Evolutionary conservation across 2,329 filamentous ascomycete species (phyloP), one percentile per base, ranked within the genome.

Genomic region (Rugonectria rugulosa): DNA sequence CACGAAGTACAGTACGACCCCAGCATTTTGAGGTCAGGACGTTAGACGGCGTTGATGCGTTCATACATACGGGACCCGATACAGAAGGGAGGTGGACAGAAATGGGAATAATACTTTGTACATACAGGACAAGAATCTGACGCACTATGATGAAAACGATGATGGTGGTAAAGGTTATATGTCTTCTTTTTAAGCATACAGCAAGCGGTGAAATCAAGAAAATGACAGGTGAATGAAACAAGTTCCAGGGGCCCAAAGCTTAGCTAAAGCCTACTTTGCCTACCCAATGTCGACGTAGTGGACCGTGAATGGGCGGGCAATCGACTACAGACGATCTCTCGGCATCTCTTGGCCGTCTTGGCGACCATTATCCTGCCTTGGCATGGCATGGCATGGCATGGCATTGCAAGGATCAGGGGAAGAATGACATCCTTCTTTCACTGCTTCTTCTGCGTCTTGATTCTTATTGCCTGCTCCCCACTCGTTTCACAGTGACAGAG

Each of bases 281-380:
- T n/a, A n/a, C n/a, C n/a, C n/a, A n/a, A n/a, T n/a, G n/a, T n/a
- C n/a, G n/a, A n/a, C n/a, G n/a, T n/a, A n/a, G n/a, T n/a, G n/a
- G n/a, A n/a, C n/a, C n/a, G n/a, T n/a, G n/a, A n/a, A n/a, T n/a
- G n/a, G n/a, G n/a, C n/a, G n/a, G n/a, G n/a, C n/a, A n/a, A n/a
- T n/a, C n/a, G n/a, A n/a, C 26, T 27, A 27, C 32, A 36, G 31
- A 10, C 32, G 64, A 67, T 67, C 64, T 55, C 52, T 63, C 64
- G 64, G 64, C 64, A 67, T 48, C 15, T 52, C 43, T 55, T 53
- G 53, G 58, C 64, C 64, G 64, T 46, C 64, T 67, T 67, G 64
- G 64, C 64, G 47, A 9, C n/a, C n/a, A n/a, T n/a, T n/a, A n/a
- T 20, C 50, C 26, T 48, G 46, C 12, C 38, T 43, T 27, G 37